phyloP scores from a whole-genome alignment of 2,329 filamentous ascomycete genomes.

The Verticillium nonalfalfae region DNA sequence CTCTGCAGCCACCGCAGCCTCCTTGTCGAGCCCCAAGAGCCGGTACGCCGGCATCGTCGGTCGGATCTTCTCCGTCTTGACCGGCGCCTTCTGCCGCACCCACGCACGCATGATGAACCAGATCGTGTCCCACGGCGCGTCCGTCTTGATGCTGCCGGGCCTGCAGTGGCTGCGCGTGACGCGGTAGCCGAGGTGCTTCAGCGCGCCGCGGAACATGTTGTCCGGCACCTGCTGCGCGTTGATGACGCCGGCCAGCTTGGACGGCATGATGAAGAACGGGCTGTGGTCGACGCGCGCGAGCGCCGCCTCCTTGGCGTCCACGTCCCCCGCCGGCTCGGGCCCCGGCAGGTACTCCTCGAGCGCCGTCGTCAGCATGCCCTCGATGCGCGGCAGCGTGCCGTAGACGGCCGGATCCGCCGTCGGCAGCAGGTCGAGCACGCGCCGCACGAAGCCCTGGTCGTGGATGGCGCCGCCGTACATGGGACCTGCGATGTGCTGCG shows the following conservation, averaged over 20 bases:
- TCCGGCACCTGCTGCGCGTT: slow-evolving; percentile 77
- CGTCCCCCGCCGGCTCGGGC: slow-evolving; percentile 25
- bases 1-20: slow-evolving; percentile 19
- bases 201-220: slow-evolving; percentile 71
- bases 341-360: slow-evolving; percentile 61
- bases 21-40: slow-evolving; percentile 48
- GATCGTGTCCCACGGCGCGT: slow-evolving; percentile 82
- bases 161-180: slow-evolving; percentile 85
- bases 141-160: slow-evolving; percentile 84
- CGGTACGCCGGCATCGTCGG: slow-evolving; percentile 64
- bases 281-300: slow-evolving; percentile 63
- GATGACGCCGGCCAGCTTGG: slow-evolving; percentile 66
- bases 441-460: slow-evolving; percentile 73
- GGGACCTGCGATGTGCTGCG: slow-evolving; percentile 82
- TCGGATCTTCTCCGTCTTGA: slow-evolving; percentile 67
- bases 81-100: slow-evolving; percentile 71
- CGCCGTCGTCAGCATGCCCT: slow-evolving; percentile 87
- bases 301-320: slow-evolving; percentile 37
- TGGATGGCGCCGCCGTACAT: slow-evolving; percentile 94
- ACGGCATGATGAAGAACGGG: slow-evolving; percentile 84
- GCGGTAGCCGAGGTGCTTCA: slow-evolving; percentile 73
- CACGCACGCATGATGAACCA: slow-evolving; percentile 95
- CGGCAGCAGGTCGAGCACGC: slow-evolving; percentile 68
- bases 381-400: slow-evolving; percentile 71
- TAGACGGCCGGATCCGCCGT: slow-evolving; percentile 64